Evolutionary conservation across 2,329 filamentous ascomycete genomes (phyloP).

Genomic region (Leptographium wingfieldii): DNA sequence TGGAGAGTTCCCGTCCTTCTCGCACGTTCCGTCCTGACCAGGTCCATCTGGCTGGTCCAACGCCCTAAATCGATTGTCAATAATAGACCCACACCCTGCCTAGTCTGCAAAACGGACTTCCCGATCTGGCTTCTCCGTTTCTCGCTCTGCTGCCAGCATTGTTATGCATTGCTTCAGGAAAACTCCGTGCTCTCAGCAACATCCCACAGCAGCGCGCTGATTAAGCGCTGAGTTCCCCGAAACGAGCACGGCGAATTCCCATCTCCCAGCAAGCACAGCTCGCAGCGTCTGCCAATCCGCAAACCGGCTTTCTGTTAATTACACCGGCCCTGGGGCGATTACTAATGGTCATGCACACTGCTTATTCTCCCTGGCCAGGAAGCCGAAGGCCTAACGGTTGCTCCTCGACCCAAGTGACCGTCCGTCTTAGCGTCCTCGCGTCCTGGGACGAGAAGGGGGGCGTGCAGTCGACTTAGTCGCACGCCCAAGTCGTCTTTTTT

Average conservation of each 20-base stretch:
- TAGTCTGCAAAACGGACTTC: background rate
- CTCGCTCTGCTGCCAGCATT: background rate
- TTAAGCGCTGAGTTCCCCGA: background rate
- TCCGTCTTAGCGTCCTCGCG: background rate
- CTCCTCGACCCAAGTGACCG: background rate
- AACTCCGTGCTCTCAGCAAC: too few relatives aligned
- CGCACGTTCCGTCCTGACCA: background rate
- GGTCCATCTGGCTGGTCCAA: background rate
- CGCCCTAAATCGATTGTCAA: background rate
- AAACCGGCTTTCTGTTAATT: background rate
- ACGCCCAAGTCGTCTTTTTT: background rate
- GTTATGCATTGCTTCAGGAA: too few relatives aligned
- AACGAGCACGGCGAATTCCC: background rate
- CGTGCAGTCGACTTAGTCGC: background rate
- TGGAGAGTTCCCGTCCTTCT: slow-evolving; percentile 1
- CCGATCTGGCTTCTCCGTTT: background rate
- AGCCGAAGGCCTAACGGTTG: background rate
- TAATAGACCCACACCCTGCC: background rate
- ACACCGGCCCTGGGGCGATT: background rate
- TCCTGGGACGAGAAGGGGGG: background rate
- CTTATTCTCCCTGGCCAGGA: background rate
- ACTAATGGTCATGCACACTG: background rate
- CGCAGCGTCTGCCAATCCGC: background rate
- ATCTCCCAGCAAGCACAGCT: background rate
- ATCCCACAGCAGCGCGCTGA: background rate